Conservation (phyloP, 345 rosid genomes). For the Eucalyptus erythrocorys region DNA sequence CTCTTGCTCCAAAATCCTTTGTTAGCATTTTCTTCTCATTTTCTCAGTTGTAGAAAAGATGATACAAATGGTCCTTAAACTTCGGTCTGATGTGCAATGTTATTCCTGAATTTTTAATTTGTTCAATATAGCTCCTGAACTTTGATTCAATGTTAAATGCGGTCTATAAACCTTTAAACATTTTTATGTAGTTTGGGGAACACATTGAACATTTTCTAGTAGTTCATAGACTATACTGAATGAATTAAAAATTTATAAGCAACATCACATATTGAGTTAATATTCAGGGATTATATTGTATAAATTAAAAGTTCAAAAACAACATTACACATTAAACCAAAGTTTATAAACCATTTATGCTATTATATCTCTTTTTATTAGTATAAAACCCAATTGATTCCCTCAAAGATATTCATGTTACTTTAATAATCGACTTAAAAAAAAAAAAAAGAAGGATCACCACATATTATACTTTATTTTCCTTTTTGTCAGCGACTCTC, state of each 20-base stretch:
- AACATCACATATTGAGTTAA: background rate
- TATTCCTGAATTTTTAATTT: background rate
- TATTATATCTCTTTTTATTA: background rate
- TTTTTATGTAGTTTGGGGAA: background rate
- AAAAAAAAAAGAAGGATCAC: background rate
- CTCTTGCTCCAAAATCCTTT: background rate
- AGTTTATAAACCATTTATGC: background rate
- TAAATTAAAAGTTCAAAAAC: accelerated
- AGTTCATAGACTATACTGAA: background rate
- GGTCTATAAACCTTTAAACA: background rate
- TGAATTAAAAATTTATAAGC: background rate
- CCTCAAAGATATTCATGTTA: background rate
- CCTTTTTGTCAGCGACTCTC: background rate
- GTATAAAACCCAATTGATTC: background rate
- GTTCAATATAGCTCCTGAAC: background rate
- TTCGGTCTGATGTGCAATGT: background rate
- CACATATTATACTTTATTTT: background rate
- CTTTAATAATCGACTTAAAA: background rate
- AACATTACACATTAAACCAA: background rate
- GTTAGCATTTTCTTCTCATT: background rate
- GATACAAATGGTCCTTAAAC: too few species aligned
- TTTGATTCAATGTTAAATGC: background rate
- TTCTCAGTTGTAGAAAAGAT: background rate
- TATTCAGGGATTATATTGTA: accelerated
- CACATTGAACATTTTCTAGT: background rate